Evolutionary conservation across 1,284 basidiomycete genomes (phyloP).

Genomic region (Malassezia slooffiae): DNA sequence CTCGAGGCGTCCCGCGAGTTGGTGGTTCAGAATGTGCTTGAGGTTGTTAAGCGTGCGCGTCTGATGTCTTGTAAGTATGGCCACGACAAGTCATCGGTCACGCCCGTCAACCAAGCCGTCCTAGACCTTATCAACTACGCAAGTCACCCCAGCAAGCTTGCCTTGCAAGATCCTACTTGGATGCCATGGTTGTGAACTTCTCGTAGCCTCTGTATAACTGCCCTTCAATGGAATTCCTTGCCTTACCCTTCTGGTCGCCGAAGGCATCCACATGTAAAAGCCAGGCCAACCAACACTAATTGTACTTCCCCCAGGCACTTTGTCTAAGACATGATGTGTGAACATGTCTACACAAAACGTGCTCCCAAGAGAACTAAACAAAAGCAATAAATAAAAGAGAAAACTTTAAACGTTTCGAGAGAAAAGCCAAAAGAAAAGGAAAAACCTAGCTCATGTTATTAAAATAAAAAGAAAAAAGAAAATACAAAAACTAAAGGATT

Average conservation of each 20-base stretch:
- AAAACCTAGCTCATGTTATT: background rate
- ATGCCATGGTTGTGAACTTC: slow-evolving; percentile 18
- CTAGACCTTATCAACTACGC: slow-evolving; percentile 66
- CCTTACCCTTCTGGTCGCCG: too few species aligned
- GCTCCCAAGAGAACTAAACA: background rate
- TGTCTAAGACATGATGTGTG: background rate
- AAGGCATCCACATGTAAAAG: too few species aligned
- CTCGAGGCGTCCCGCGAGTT: slow-evolving; percentile 53
- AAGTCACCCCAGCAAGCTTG: slow-evolving; percentile 51
- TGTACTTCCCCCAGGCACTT: background rate
- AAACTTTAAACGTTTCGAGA: background rate
- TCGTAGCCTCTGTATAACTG: background rate
- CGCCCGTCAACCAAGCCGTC: slow-evolving; percentile 58
- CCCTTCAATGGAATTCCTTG: too few species aligned
- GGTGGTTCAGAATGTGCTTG: slow-evolving; percentile 64
- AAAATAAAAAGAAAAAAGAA: background rate
- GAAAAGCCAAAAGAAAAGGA: background rate
- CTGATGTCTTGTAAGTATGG: slow-evolving; percentile 72
- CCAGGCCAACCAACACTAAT: too few species aligned
- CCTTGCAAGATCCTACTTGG: slow-evolving; percentile 50
- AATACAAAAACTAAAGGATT: background rate
- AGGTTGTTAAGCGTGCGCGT: slow-evolving; percentile 73
- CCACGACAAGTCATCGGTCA: slow-evolving; percentile 53
- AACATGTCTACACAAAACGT: background rate
- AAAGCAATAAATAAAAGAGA: background rate